phyloP scores from a whole-genome alignment of 805 yeast species.

The Wickerhamiella musiphila region DNA sequence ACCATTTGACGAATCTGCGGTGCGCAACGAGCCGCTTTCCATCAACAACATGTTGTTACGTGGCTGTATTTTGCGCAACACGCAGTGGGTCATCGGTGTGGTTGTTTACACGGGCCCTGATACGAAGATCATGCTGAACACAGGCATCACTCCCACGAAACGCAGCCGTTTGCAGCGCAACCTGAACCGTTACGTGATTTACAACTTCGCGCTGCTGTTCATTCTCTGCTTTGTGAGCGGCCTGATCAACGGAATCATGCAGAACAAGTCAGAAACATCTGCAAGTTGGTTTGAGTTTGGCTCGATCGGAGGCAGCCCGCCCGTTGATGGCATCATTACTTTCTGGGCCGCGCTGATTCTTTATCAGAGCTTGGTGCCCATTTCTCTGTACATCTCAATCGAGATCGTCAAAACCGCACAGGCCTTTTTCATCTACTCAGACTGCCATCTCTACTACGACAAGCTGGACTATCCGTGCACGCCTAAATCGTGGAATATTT shows the following conservation, averaged over 20 bases:
- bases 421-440: slow-evolving; percentile 61
- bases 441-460: slow-evolving; percentile 50
- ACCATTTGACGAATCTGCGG: slow-evolving; percentile 3
- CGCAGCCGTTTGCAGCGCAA: slow-evolving; percentile 49
- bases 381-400: slow-evolving; percentile 60
- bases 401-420: slow-evolving; percentile 69
- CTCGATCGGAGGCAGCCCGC: slow-evolving; percentile 41
- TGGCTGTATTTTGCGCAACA: slow-evolving; percentile 60
- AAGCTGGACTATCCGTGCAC: slow-evolving; percentile 60
- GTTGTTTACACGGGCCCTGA: slow-evolving; percentile 62
- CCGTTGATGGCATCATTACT: slow-evolving; percentile 49
- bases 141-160: slow-evolving; percentile 68
- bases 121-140: slow-evolving; percentile 62
- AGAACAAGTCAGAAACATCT: slow-evolving; percentile 29
- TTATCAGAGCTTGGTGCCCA: slow-evolving; percentile 66
- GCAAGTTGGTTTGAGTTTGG: slow-evolving; percentile 37
- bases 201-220: slow-evolving; percentile 48
- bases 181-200: slow-evolving; percentile 46
- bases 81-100: slow-evolving; percentile 58
- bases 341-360: slow-evolving; percentile 60
- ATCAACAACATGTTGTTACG: slow-evolving; percentile 52
- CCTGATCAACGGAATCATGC: slow-evolving; percentile 45
- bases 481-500: slow-evolving; percentile 71
- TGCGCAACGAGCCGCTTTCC: slow-evolving; percentile 35
- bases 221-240: slow-evolving; percentile 55